Evolutionary conservation across 805 yeast species (phyloP), one percentile per base, ranked within the genome.

Genomic region (Hemisphaericaspora nanyangensis): DNA sequence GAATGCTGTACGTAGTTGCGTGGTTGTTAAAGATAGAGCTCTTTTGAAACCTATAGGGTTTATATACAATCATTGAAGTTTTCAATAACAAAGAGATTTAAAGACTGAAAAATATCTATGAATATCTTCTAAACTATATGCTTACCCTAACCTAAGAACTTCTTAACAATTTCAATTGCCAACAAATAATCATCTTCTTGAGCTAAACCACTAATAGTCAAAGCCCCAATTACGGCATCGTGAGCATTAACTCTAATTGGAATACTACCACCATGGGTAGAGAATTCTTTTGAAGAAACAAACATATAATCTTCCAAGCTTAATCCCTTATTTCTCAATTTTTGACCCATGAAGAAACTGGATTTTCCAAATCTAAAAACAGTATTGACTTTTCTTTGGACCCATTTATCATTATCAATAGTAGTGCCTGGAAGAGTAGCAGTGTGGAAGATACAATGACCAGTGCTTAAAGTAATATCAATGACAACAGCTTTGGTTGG

Each of bases 231-330:
- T 11, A 72, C 60, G 12, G 54, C 49, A 35, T 59, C 69, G 31
- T 58, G 52, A 19, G 60, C 58, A 17, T 54, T 52, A 15, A 72
- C 47, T 42, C 63, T 64, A 24, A 77, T 56, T 8, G 82, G 81
- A 35, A 77, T 68, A 25, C 74, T 69, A 38, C 84, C 84, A 17
- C 84, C 84, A 46, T 75, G 79, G 22, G 65, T 55, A 7, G 79
- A 78, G 47, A 65, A 77, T 10, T 71, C 76, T 15, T 47, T 48
- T 7, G 69, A 58, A 20, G 69, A 65, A 15, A 75, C 56, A 38
- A 63, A 68, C 29, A 57, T 55, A 3, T 63, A 67, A 24, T 56
- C 58, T 30, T 68, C 73, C 2, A 68, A 39, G 6, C 72, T 58
- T 35, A 63, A 57, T 2, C 58, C 59, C 42, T 61, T 67, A 1